Base-by-base conservation (phyloP, 2,329 filamentous ascomycete genomes). In the Tolypocladium ophioglossoides region DNA sequence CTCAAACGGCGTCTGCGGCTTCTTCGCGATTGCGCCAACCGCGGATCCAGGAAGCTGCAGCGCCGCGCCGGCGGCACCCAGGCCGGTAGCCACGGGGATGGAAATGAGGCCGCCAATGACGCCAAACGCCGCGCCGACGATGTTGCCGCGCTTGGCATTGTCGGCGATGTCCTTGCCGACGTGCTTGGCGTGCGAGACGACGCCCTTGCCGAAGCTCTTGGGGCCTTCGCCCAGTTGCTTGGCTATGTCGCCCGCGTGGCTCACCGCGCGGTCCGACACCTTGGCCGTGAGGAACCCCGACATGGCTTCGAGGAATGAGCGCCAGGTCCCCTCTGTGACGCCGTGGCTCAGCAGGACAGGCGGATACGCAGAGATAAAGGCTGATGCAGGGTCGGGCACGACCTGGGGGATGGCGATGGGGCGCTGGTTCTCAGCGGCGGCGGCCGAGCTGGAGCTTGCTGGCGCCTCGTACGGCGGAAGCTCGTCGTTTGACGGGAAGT, bases 201-300 rank as follows among this genome's bases (percentile, higher is more conserved):
- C 66, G 10, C 66, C 64, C 52, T 70, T 70, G 57, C 71, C 68
- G 27, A 72, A 62, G 6, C 59, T 60, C 47, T 62, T 67, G 12
- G 65, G 78, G 57, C 64, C 65, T 14, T 66, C 57, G 52, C 68
- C 62, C 1, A 77, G 50, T 24, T 67, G 60, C 38, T 65, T 65
- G 9, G 64, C 73, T 16, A 74, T 60, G 50, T 76, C 74, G 35
- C 65, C 69, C 1, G 72, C 74, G 55, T 76, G 74, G 34, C 66
- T 67, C 20, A 76, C 55, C 7, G 74, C 74, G 3, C 72, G 69
- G 51, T 74, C 70, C 0, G 72, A 71, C 0, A 77, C 72, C 22
- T 68, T 74, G 51, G 74, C 74, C 0, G 69, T 67, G 7, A 78
- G 66, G 55, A 78, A 77, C 1, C 72, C 74, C 0, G 75, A 77